A percentile compares a stretch with the other conserved stretches of the same genome.
phyloP scores from a whole-genome alignment of 768 basidiomycete genomes.

The Kondoa subrosea region DNA sequence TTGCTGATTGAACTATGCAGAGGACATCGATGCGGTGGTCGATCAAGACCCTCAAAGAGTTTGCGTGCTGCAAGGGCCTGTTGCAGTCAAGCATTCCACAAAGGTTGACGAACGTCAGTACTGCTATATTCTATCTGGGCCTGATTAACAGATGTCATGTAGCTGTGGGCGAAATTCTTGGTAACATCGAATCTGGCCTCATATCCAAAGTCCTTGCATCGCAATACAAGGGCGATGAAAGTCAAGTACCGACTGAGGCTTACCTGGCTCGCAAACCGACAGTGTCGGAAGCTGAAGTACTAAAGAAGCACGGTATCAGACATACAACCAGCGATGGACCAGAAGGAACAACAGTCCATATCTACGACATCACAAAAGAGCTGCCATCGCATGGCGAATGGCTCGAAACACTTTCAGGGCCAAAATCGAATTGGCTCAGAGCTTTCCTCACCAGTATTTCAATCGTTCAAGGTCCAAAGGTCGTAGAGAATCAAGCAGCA shows the following conservation, averaged over 20 bases:
- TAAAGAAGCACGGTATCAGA: slow-evolving; percentile 34
- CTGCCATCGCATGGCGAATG: slow-evolving; percentile 53
- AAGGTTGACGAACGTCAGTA: slow-evolving; percentile 54
- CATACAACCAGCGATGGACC: slow-evolving; percentile 36
- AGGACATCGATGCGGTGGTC: slow-evolving; percentile 90
- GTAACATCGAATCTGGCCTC: slow-evolving; percentile 63
- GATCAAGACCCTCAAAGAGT: slow-evolving; percentile 98
- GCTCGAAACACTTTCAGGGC: slow-evolving; percentile 69
- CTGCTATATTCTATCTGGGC: not conserved
- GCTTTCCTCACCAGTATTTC: slow-evolving; percentile 65
- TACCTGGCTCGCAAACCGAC: slow-evolving; percentile 52
- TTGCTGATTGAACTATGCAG: too few species aligned
- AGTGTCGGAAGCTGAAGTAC: slow-evolving; percentile 29
- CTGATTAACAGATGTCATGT: not conserved
- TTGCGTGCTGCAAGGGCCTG: slow-evolving; percentile 90
- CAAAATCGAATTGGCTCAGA: slow-evolving; percentile 65
- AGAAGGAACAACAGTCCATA: slow-evolving; percentile 39
- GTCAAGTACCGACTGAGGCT: slow-evolving; percentile 59
- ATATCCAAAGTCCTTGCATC: slow-evolving; percentile 59
- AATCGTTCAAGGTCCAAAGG: slow-evolving; percentile 56
- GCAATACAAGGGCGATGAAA: slow-evolving; percentile 58
- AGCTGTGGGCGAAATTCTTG: slow-evolving; percentile 79
- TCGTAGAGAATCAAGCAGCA: not conserved
- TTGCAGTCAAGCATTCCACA: slow-evolving; percentile 72
- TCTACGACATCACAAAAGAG: slow-evolving; percentile 35